Conservation (phyloP, 495 filamentous ascomycete species). For the Tetracladium marchalianum region DNA sequence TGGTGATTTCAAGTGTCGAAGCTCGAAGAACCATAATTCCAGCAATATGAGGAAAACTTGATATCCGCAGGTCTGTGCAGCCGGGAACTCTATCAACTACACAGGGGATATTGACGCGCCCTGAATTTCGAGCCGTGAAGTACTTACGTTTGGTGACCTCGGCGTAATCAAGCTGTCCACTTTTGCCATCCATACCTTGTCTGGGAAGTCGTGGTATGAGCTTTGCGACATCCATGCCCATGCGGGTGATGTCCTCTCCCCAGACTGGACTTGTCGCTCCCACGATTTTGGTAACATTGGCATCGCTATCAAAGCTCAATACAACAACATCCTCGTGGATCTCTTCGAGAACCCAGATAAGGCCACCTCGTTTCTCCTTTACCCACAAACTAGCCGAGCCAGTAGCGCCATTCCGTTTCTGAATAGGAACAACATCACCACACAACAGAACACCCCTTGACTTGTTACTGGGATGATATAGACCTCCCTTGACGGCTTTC, state of each 20-base stretch:
- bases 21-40: conserved; percentile 88
- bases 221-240: conserved; percentile 60
- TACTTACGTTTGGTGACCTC: conserved; percentile 59
- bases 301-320: conserved; percentile 62
- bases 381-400: conserved; percentile 96
- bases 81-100: conserved; percentile 58
- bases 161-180: conserved; percentile 61
- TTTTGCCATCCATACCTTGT: conserved; percentile 48
- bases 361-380: conserved; percentile 85
- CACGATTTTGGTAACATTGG: conserved; percentile 52
- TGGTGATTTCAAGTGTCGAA: conserved; percentile 65
- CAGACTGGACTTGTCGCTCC: conserved; percentile 71
- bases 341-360: conserved; percentile 97
- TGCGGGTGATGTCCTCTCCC: conserved; percentile 55
- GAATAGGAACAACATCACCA: conserved; percentile 93
- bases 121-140: conserved; percentile 69
- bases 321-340: conserved; percentile 87
- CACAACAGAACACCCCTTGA: conserved; percentile 89
- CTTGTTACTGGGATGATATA: conserved; percentile 54
- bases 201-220: conserved; percentile 77
- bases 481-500: conserved; percentile 32
- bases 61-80: conserved; percentile 62
- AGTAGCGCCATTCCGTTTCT: conserved; percentile 83
- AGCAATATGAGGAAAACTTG: conserved; percentile 93
- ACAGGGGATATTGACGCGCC: conserved; percentile 67